Evolutionary conservation across 805 yeast species (phyloP).

Genomic region (Ogataea neopini): DNA sequence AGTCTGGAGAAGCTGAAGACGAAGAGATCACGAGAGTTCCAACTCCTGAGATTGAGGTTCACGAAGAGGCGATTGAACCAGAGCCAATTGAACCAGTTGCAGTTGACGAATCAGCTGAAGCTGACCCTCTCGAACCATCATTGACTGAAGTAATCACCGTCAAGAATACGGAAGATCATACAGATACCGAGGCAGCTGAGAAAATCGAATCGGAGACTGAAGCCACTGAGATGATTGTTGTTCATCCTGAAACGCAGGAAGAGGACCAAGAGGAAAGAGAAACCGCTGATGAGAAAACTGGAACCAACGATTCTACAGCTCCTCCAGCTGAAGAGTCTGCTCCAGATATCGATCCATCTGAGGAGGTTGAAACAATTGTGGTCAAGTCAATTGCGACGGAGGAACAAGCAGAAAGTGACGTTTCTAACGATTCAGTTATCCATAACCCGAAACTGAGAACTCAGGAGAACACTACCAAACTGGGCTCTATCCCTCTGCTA

Average conservation of each 20-base stretch:
- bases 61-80: not conserved
- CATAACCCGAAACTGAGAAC: not conserved
- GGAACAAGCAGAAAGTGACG: not conserved
- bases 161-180: not conserved
- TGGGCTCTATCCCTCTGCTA: conserved; percentile 8
- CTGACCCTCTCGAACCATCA: not conserved
- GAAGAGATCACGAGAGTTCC: not conserved
- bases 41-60: conserved; percentile 3
- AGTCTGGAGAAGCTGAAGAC: not conserved
- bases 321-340: too few relatives aligned
- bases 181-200: not conserved
- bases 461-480: not conserved
- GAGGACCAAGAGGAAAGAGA: not conserved
- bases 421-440: not conserved
- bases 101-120: not conserved
- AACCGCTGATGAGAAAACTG: not conserved
- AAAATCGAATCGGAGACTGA: not conserved
- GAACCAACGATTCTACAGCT: too few relatives aligned
- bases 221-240: conserved; percentile 1
- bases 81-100: conserved; percentile 1
- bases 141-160: not conserved
- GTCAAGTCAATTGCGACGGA: not conserved
- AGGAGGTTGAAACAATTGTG: not conserved
- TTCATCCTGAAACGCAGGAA: not conserved
- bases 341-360: not conserved